Evolutionary conservation across 163 green algal species (phyloP).

Genomic region (Chloromonas sp.): DNA sequence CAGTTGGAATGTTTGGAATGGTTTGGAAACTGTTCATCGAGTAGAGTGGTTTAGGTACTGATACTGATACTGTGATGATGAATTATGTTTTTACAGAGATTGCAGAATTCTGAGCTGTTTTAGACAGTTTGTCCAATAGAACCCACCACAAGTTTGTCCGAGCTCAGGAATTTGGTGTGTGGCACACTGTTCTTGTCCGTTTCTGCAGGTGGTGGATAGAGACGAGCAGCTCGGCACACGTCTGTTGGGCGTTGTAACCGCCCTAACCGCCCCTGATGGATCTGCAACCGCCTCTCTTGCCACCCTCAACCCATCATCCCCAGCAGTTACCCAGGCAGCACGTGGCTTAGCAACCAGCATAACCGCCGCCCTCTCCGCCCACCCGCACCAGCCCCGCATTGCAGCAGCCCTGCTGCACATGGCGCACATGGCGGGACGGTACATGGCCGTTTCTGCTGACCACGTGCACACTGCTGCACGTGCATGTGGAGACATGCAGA

Average conservation of each 20-base stretch:
- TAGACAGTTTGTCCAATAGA: not conserved
- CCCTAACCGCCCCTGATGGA: not conserved
- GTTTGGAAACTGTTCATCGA: not conserved
- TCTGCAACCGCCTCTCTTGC: not conserved
- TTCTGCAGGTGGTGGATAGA: constrained; percentile 2
- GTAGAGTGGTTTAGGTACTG: not conserved
- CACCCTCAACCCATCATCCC: not conserved
- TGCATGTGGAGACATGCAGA: not conserved
- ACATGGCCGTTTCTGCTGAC: not conserved
- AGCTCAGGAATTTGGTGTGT: too few species aligned
- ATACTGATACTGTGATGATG: not conserved
- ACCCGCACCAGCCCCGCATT: not conserved
- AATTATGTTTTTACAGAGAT: not conserved
- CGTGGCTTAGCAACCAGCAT: not conserved
- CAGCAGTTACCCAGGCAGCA: too few species aligned
- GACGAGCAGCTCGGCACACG: not conserved
- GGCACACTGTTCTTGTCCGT: not conserved
- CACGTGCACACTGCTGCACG: not conserved
- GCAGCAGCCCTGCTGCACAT: constrained; percentile 5
- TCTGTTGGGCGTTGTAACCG: not conserved
- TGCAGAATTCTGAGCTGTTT: not conserved
- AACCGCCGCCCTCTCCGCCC: not conserved
- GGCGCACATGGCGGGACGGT: not conserved
- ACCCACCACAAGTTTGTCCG: not conserved
- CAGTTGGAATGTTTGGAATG: not conserved